These are phyloP conservation scores for Extremus antarcticus DNA, from an alignment of 495 filamentous ascomycete genomes.

Conservation along the genomic window DNA sequence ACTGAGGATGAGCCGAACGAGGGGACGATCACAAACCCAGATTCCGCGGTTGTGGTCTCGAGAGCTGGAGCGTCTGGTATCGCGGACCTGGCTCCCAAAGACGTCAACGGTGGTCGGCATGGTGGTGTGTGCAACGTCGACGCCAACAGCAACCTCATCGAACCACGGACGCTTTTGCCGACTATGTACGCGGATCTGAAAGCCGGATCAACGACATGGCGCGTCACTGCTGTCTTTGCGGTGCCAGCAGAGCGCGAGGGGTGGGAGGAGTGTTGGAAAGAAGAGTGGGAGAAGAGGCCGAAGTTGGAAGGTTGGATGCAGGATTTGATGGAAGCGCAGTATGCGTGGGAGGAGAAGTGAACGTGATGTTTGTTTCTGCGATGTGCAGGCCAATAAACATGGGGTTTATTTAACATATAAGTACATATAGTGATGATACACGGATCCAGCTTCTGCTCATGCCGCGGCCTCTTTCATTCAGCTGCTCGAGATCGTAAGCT, in stretches of 20 bases:
- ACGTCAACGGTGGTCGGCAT: constrained; percentile 26
- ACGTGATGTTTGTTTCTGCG: too few relatives aligned
- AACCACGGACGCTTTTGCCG: constrained; percentile 58
- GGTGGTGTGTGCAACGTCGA: constrained; percentile 60
- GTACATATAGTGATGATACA: too few relatives aligned
- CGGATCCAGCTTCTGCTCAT: too few relatives aligned
- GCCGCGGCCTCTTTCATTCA: too few relatives aligned
- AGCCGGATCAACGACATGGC: constrained; percentile 34
- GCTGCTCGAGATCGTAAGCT: too few relatives aligned
- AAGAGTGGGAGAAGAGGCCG: constrained; percentile 44
- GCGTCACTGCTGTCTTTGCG: constrained; percentile 41
- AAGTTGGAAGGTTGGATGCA: constrained; percentile 45
- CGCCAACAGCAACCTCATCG: constrained; percentile 65
- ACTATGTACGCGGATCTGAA: constrained; percentile 39
- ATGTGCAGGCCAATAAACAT: too few relatives aligned
- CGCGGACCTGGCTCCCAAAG: constrained; percentile 40
- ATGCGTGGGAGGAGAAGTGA: background rate
- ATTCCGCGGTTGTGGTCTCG: constrained; percentile 53
- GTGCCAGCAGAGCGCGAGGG: constrained; percentile 12
- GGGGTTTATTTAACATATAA: too few relatives aligned
- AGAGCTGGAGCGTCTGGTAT: constrained; percentile 60
- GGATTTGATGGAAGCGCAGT: constrained; percentile 31
- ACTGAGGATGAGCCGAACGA: constrained; percentile 38
- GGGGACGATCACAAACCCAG: constrained; percentile 34
- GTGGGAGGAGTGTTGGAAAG: constrained; percentile 32